Percentiles rank a stretch among this genome's conserved stretches.
These are phyloP conservation scores for Microbotryum lychnidis-dioicae DNA, from an alignment of 1,284 basidiomycete species.

Conservation along the genomic window DNA sequence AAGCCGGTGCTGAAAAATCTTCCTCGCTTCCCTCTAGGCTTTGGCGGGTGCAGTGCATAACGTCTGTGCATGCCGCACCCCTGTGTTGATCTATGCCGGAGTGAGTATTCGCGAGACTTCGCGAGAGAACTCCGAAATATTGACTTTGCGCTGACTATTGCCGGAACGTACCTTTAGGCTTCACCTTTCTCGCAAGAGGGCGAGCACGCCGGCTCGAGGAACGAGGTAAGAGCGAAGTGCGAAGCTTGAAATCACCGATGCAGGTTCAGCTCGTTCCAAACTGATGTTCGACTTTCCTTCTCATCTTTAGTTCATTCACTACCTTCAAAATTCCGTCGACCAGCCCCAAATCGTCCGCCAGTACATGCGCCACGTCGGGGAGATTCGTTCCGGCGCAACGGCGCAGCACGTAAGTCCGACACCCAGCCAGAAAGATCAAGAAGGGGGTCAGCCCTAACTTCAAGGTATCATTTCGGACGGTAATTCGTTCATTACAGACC, in stretches of 20 bases:
- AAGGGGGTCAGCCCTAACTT: neutral
- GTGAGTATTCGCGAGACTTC: neutral
- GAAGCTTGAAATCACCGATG: too few species aligned
- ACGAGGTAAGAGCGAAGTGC: conserved; percentile 43
- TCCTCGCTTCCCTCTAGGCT: conserved; percentile 42
- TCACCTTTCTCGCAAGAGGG: conserved; percentile 52
- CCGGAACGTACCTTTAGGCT: conserved; percentile 35
- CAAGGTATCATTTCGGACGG: neutral
- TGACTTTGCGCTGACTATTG: too few species aligned
- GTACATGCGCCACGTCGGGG: conserved; percentile 58
- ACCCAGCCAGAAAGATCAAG: neutral
- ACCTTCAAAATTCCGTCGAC: conserved; percentile 58
- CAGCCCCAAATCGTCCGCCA: conserved; percentile 59
- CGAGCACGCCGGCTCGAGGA: conserved; percentile 53
- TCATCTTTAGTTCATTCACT: conserved; percentile 51
- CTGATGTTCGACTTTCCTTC: too few species aligned
- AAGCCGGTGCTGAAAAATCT: neutral
- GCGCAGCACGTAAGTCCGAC: conserved; percentile 15
- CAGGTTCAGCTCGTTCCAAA: too few species aligned
- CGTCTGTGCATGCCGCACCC: conserved; percentile 53
- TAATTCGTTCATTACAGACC: conserved; percentile 39
- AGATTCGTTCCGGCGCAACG: conserved; percentile 49
- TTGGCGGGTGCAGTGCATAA: conserved; percentile 64
- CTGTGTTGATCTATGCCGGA: conserved; percentile 62
- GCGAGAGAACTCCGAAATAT: too few species aligned